A percentile compares a stretch with the other conserved stretches of the same genome.
These are phyloP conservation scores for Meyerozyma carpophila DNA, from an alignment of 1,139 yeast species.

Conservation along the genomic window DNA sequence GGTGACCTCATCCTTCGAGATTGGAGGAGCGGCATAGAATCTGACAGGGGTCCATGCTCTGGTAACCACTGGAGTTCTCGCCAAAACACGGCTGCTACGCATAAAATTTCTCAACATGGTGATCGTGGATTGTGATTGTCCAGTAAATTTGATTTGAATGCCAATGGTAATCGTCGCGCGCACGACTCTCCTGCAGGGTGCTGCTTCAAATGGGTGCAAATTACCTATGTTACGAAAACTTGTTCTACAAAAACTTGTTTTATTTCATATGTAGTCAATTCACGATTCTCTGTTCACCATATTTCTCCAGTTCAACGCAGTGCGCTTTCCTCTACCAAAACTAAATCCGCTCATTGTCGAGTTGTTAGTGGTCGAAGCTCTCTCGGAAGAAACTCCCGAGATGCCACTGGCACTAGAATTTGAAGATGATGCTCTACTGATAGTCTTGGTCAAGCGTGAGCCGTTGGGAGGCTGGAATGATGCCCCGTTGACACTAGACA, in stretches of 20 bases:
- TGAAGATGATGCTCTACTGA: constrained; percentile 24
- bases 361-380: constrained; percentile 8
- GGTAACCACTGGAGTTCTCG: constrained; percentile 23
- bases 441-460: constrained; percentile 24
- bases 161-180: not conserved
- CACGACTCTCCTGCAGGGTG: not conserved
- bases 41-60: constrained; percentile 30
- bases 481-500: constrained; percentile 7
- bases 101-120: constrained; percentile 24
- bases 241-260: too few relatives aligned
- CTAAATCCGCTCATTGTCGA: constrained; percentile 7
- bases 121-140: not conserved
- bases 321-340: constrained; percentile 28
- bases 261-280: not conserved
- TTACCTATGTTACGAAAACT: too few relatives aligned
- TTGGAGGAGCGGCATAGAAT: constrained; percentile 45
- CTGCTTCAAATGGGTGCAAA: not conserved
- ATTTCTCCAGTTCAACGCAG: constrained; percentile 46
- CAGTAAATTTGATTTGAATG: not conserved
- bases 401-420: constrained; percentile 25
- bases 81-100: constrained; percentile 35
- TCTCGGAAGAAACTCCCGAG: constrained; percentile 20
- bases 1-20: constrained; percentile 43
- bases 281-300: constrained; percentile 6
- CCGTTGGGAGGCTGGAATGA: constrained; percentile 11